Conservation (phyloP, 352 stramenopile genomes). For the Pythium biforme region DNA sequence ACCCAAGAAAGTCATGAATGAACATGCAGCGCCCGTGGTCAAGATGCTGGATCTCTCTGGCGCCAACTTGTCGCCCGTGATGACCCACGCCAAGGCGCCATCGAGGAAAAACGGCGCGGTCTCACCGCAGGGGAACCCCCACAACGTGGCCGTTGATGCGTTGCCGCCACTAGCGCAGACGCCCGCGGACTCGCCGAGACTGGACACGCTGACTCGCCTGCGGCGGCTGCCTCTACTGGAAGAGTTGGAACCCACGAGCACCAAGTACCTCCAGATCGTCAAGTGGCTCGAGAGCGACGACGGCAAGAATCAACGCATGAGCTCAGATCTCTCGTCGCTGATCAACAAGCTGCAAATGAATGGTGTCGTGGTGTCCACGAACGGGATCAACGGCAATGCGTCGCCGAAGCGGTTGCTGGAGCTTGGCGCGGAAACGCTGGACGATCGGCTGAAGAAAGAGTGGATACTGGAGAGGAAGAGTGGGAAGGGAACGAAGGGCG, state of each 20-base stretch:
- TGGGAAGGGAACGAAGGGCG: constrained; percentile 1
- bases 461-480: not conserved
- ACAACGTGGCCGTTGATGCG: too few species aligned
- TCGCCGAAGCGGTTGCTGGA: constrained; percentile 16
- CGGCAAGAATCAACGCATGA: constrained; percentile 32
- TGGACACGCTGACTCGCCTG: constrained; percentile 42
- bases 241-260: constrained; percentile 32
- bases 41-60: constrained; percentile 27
- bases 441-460: constrained; percentile 34
- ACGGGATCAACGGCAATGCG: constrained; percentile 17
- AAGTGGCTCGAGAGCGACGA: constrained; percentile 59
- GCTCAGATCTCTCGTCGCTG: constrained; percentile 28
- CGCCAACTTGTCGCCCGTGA: constrained; percentile 21
- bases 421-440: constrained; percentile 39
- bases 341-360: constrained; percentile 26
- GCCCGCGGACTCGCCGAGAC: not conserved
- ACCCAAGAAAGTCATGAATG: constrained; percentile 7
- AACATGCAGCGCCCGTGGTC: constrained; percentile 3
- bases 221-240: constrained; percentile 38
- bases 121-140: not conserved
- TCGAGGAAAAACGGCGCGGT: constrained; percentile 4
- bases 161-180: not conserved
- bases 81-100: constrained; percentile 15
- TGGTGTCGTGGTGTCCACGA: not conserved
- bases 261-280: constrained; percentile 46